Evolutionary conservation across 345 rosid genomes (phyloP).

Genomic region (Syzygium jambos): DNA sequence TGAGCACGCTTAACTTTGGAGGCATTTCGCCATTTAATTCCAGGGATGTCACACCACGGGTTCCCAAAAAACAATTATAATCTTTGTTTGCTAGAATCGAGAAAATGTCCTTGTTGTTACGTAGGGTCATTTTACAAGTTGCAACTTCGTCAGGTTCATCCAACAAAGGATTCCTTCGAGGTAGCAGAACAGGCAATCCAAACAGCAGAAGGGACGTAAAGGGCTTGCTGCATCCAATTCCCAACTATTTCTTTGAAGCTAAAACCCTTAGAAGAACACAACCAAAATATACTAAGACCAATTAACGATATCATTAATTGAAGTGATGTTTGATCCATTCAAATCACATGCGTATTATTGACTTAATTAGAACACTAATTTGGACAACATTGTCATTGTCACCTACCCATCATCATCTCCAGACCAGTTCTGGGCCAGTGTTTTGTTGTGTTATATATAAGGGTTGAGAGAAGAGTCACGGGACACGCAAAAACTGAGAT

Average conservation of each 20-base stretch:
- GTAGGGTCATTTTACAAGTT: not conserved
- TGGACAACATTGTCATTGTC: not conserved
- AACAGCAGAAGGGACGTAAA: not conserved
- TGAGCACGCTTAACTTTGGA: too few relatives aligned
- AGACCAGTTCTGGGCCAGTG: not conserved
- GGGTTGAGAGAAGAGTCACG: slow-evolving; percentile 10
- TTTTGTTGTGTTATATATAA: slow-evolving; percentile 4
- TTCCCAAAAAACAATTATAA: not conserved
- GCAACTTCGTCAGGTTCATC: not conserved
- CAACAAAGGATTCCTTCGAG: not conserved
- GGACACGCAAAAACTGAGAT: not conserved
- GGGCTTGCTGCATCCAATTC: not conserved
- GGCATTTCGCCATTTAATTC: too few relatives aligned
- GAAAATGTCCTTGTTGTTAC: not conserved
- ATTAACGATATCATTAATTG: not conserved
- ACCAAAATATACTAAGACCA: not conserved
- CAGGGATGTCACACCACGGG: too few relatives aligned
- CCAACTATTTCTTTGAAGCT: not conserved
- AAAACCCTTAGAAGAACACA: not conserved
- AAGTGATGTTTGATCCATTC: not conserved
- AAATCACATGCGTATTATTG: not conserved
- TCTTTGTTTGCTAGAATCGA: not conserved
- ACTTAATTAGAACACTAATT: not conserved
- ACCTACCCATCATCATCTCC: not conserved
- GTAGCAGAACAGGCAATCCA: not conserved